Percentiles rank a stretch among this genome's conserved stretches.
phyloP scores from a whole-genome alignment of 2,329 filamentous ascomycete species.

The Sporothrix schenckii region DNA sequence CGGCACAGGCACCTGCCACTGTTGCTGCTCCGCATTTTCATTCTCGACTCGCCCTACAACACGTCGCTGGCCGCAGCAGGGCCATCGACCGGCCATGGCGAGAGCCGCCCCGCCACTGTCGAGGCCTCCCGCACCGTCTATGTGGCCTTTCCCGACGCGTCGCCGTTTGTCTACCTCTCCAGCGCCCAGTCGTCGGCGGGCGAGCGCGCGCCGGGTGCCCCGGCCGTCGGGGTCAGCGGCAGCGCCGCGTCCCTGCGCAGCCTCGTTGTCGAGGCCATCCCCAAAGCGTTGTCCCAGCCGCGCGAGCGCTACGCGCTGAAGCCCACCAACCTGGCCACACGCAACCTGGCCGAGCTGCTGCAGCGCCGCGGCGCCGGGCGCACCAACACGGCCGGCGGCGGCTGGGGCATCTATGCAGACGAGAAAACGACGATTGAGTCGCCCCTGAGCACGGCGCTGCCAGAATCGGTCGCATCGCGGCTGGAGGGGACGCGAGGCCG shows the following conservation, averaged over 20 bases:
- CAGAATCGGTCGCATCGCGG: constrained; percentile 46
- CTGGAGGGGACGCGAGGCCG: background rate
- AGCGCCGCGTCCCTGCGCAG: constrained; percentile 63
- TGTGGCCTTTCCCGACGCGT: constrained; percentile 78
- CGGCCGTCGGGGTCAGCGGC: background rate
- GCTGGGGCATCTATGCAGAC: constrained; percentile 78
- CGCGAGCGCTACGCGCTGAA: constrained; percentile 71
- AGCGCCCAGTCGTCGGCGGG: constrained; percentile 46
- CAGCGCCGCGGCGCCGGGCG: constrained; percentile 69
- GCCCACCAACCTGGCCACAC: constrained; percentile 68
- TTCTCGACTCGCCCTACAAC: constrained; percentile 80
- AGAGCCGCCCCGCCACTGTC: constrained; percentile 47
- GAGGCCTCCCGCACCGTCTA: constrained; percentile 74
- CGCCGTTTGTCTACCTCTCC: constrained; percentile 72
- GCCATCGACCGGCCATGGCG: constrained; percentile 37
- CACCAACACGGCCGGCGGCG: constrained; percentile 72
- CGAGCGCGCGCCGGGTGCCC: constrained; percentile 13
- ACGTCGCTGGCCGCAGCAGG: constrained; percentile 54
- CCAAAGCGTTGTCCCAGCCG: constrained; percentile 77
- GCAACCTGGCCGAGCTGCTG: constrained; percentile 70
- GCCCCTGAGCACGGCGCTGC: constrained; percentile 58
- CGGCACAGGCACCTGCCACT: constrained; percentile 70
- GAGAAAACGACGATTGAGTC: constrained; percentile 56
- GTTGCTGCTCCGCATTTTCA: constrained; percentile 74
- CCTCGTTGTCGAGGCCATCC: constrained; percentile 76